Evolutionary conservation across 139 green algal genomes (phyloP), one percentile per base, ranked within the genome.

Genomic region (Nannochloris sp.): DNA sequence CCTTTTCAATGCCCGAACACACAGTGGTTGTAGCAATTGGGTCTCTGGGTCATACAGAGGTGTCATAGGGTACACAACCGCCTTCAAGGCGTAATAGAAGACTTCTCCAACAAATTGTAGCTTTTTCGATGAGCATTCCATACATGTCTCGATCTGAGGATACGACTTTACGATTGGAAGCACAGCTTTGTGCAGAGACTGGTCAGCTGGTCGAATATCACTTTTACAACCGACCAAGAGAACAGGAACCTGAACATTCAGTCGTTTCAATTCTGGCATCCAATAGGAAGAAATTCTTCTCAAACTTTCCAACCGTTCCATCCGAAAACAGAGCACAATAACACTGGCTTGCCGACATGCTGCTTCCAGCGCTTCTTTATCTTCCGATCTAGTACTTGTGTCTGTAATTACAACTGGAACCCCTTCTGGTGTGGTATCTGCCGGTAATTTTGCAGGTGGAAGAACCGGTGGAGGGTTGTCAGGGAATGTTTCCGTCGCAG

Each of bases 21-120:
- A 91, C 50, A 78, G 53, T 14, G 84, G 85, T 48, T 70, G 72
- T 65, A 95, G 76, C 17, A 53, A 33, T 30, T 69, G 37, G 5
- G 57, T 55, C 31, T 68, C 58, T 5, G 72, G 44, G 67, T 96
- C 86, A 69, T 92, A 95, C 56, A 97, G 76, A 1, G 90, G 89
- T 36, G 78, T 81, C 61, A 83, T 85, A 5, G 90, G 90, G 78
- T 96, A 84, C 37, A 97, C 61, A 66, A 96, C 90, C 46, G 85
- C 72, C 61, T 90, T 89, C 16, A 91, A 70, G 20, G 84, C 85
- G 56, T 88, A 88, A 66, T 83, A 85, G 56, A 94, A 64, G 9
- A 85, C 77, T 51, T 88, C 80, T 3, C 63, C 70, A 29, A 84
- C 72, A 71, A 82, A 85, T 48, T 74, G 67, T 61, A 87, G 83